Evolutionary conservation across 768 basidiomycete genomes (phyloP), one percentile per base, ranked within the genome.

Genomic region (Trametes maxima): DNA sequence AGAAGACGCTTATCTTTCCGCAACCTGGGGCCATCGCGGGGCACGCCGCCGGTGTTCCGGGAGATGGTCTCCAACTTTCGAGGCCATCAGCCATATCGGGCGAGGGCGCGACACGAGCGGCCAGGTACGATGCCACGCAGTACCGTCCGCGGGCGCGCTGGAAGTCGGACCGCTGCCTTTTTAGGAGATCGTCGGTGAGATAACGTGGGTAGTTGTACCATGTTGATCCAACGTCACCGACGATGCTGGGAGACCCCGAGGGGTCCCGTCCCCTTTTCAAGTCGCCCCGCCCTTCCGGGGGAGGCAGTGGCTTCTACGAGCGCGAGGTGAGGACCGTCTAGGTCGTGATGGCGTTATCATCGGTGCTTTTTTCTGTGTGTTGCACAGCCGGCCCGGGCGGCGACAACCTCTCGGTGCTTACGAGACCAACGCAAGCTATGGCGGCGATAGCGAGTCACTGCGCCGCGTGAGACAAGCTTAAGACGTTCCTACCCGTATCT

Each of bases 231-330:
- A 44, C 22, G 46, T 42, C 47, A 44, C 44, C 12, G 37, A 1
- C 24, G 28, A 43, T 36, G 17, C 33, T 21, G 43, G 21, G 19
- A 48, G 21, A 14, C 6, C 5, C 17, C 43, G 7, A 22, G 25
- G n/a, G n/a, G 45, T 40, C 35, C 33, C 33, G 37, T 7, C n/a
- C 24, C 36, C 43, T 35, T 36, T 42, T 42, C 25, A 40, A 14
- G 43, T 62, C 60, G 60, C 57, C 55, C 61, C 61, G 61, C 61
- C 43, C 0, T 17, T 52, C 61, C 61, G 61, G 52, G 42, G 49
- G 42, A 24, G 21, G 45, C 19, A 17, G 8, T 19, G 47, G 33
- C 33, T 33, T 33, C 28, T 33, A 8, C 40, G 25, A 35, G 11
- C 44, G 35, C 21, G 10, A 47, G 13, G 24, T 5, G 22, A 21